Base-by-base conservation (phyloP, 2,329 filamentous ascomycete species). In the Penicillium glabrum region DNA sequence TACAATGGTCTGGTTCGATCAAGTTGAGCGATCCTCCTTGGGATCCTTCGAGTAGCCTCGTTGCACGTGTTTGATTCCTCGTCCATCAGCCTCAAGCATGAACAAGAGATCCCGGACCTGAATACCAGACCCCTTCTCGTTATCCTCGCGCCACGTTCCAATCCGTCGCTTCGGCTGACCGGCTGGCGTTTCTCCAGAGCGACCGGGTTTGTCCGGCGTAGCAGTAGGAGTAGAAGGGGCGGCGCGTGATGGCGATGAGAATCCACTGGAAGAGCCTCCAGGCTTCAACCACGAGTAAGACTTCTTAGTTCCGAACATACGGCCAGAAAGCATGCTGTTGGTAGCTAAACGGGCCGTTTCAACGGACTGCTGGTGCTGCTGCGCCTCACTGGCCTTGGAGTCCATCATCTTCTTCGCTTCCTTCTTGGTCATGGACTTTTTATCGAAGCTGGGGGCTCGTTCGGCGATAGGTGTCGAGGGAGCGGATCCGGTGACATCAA, bases 101-200 rank as follows among this genome's bases (percentile, higher is more conserved):
- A 85, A 81, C 16, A 96, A 80, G 79, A 92, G 87, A 73, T 97
- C 93, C 53, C 93, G 84, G 51, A 96, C 79, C 76, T 97, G 92
- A 47, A 97, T 90, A 26, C 88, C 87, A 63, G 82, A 84, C 31
- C 91, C 91, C 69, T 88, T 89, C 23, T 88, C 86, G 52, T 85
- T 86, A 66, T 91, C 88, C 73, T 97, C 92, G 57, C 90, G 84
- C 83, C 88, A 90, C 16, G 83, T 82, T n/a, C 90, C 90, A 37
- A 91, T 77, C 52, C 86, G 84, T 52, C 62, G 63, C 37, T 86
- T 85, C 24, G 84, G 82, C 33, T 43, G 77, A 71, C 58, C 76
- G 66, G 64, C 70, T 66, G 65, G 75, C 13, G 67, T 60, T 56
- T 73, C 70, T 51, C 62, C 68, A 47, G 54, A 50, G 46, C 66